Evolutionary conservation across 1,284 basidiomycete genomes (phyloP), one percentile per base, ranked within the genome.

Genomic region (Puccinia novopanici): DNA sequence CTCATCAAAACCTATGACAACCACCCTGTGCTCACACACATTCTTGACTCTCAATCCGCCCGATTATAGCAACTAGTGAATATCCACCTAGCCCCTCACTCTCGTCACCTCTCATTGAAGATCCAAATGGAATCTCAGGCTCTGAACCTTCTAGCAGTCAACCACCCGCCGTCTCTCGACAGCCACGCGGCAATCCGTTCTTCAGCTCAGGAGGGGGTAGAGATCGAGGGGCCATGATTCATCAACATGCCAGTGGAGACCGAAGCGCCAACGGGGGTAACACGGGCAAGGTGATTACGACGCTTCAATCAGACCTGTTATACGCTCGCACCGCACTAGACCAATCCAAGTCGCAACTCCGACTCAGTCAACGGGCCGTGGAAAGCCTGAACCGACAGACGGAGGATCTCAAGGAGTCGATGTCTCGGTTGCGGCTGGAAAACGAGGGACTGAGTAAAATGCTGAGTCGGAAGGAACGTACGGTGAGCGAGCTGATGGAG

Each of bases 391-490:
- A 93, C 52, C 87, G 92, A 63, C 91, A 92, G 85, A 91, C 90
- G 61, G 93, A 95, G 84, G 93, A 95, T 85, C 86, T 94, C 85
- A 93, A 93, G 83, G 92, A 93, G 84, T 91, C 90, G 0, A 89
- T 93, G 82, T 92, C 93, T 84, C 88, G 93, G 67, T 86, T 94
- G 78, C 86, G 92, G 77, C 85, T 93, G 73, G 93, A 95, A 86
- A 94, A 93, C 84, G 93, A 95, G 85, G 91, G 91, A 0, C 85
- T 93, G 81, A 93, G 92, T 83, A 92, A 92, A 83, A 92, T 94
- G 22, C 90, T 95, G 13, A 89, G 92, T 37, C 88, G 93, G 80
- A 95, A 95, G 85, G 93, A 95, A 86, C 88, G 93, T 80, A 84
- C 94, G 78, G 86, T 93, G 81, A 91, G 92, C 85, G 93, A 95